A percentile compares a stretch with the other conserved stretches of the same genome.
phyloP scores from a whole-genome alignment of 805 yeast genomes.

The Teunomyces cretensis region DNA sequence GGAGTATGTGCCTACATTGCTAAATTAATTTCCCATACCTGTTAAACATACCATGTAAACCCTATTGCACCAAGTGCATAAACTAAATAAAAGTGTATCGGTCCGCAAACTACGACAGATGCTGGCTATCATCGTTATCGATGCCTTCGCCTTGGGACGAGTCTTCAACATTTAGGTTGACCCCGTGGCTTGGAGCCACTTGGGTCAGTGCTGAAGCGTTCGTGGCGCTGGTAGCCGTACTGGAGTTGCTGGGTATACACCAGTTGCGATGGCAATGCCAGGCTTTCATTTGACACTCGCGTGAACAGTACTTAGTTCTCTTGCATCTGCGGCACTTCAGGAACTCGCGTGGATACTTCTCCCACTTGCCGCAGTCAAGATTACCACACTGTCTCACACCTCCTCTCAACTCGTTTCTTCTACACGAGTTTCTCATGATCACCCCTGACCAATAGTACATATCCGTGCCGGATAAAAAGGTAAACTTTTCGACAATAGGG shows the following conservation, averaged over 20 bases:
- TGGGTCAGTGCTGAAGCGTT: slow-evolving; percentile 10
- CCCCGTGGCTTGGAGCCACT: slow-evolving; percentile 2
- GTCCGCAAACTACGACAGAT: slow-evolving; percentile 3
- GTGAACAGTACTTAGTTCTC: slow-evolving; percentile 90
- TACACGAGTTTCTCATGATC: slow-evolving; percentile 94
- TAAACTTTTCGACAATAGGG: slow-evolving; percentile 89
- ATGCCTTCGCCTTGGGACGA: slow-evolving; percentile 6
- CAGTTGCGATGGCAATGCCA: slow-evolving; percentile 94
- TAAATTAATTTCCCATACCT: too few species aligned
- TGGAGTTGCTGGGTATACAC: slow-evolving; percentile 62
- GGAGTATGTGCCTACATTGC: too few species aligned
- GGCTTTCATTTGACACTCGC: slow-evolving; percentile 86
- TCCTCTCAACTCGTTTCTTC: slow-evolving; percentile 81
- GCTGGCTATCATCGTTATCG: slow-evolving; percentile 3
- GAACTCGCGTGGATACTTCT: slow-evolving; percentile 82
- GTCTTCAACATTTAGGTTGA: slow-evolving; percentile 5
- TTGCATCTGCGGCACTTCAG: slow-evolving; percentile 94
- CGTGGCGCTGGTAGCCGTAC: slow-evolving; percentile 22
- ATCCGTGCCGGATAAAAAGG: slow-evolving; percentile 69
- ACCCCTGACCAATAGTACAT: slow-evolving; percentile 96
- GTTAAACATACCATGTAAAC: too few species aligned
- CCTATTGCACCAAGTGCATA: too few species aligned
- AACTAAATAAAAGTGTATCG: background rate
- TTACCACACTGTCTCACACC: slow-evolving; percentile 95
- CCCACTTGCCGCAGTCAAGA: slow-evolving; percentile 94